These are phyloP conservation scores for Davidsoniella neocaledoniae DNA, from an alignment of 2,329 filamentous ascomycete species.

Conservation along the genomic window DNA sequence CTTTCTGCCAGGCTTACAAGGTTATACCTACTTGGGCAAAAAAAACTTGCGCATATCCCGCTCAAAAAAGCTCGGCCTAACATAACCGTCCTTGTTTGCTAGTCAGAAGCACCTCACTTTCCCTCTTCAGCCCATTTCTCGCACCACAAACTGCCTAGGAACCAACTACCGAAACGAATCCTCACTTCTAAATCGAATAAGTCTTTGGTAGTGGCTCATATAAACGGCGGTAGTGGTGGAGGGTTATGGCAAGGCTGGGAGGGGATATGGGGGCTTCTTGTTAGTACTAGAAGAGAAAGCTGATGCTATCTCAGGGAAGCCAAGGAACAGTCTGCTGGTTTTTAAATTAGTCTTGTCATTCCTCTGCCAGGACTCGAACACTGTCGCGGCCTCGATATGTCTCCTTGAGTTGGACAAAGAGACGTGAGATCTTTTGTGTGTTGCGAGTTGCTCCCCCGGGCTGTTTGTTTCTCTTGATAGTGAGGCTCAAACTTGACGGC, in stretches of 20 bases:
- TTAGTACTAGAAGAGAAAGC: too few relatives aligned
- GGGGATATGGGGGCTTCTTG: too few relatives aligned
- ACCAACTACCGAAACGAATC: not conserved
- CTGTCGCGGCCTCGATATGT: too few relatives aligned
- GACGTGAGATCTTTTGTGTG: not conserved
- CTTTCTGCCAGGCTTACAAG: too few relatives aligned
- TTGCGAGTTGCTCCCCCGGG: conserved; percentile 3
- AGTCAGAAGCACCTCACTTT: too few relatives aligned
- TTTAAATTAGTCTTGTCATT: not conserved
- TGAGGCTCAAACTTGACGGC: too few relatives aligned
- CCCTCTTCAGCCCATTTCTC: not conserved
- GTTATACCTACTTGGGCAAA: too few relatives aligned
- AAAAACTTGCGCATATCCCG: conserved; percentile 1
- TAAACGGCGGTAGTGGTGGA: too few relatives aligned
- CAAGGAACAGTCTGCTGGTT: not conserved
- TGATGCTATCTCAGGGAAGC: not conserved
- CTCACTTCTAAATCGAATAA: not conserved
- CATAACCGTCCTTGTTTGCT: too few relatives aligned
- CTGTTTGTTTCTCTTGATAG: not conserved
- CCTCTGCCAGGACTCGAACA: conserved; percentile 4
- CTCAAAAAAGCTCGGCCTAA: conserved; percentile 5
- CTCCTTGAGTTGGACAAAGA: not conserved
- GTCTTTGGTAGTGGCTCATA: too few relatives aligned
- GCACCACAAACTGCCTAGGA: not conserved
- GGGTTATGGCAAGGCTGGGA: too few relatives aligned